Percentiles rank a stretch among this genome's conserved stretches.
Evolutionary conservation across 1,284 basidiomycete genomes (phyloP).

Genomic region (Irpex sp.): DNA sequence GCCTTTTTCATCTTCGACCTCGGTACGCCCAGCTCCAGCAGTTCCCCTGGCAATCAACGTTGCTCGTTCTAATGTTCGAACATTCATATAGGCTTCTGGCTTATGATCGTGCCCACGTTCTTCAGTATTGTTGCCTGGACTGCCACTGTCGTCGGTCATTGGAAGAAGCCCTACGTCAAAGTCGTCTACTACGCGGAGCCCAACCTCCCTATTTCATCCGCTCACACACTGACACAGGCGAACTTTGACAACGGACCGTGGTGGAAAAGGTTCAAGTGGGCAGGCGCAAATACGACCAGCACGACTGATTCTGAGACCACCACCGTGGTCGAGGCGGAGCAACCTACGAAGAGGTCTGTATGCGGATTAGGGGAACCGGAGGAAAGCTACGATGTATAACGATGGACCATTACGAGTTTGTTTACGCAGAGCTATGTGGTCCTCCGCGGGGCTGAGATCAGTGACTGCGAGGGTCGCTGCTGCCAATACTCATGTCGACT

Average conservation of each 20-base stretch:
- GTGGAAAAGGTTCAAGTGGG: not conserved
- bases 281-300: not conserved
- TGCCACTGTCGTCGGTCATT: not conserved
- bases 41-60: not conserved
- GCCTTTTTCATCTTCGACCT: not conserved
- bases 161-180: not conserved
- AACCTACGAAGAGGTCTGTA: not conserved
- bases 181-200: not conserved
- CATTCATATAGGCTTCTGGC: not conserved
- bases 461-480: no score
- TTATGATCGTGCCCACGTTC: not conserved
- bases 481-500: no score
- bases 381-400: no score
- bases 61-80: not conserved
- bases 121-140: not conserved
- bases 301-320: not conserved
- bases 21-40: not conserved
- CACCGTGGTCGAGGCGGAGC: not conserved
- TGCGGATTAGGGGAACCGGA: not conserved
- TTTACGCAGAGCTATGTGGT: no score
- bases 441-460: no score
- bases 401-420: no score
- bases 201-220: not conserved
- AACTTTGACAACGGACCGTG: not conserved
- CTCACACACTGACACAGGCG: not conserved